A percentile compares a stretch with the other conserved stretches of the same genome.
Evolutionary conservation across 2,329 filamentous ascomycete genomes (phyloP).

Genomic region (Cladophialophora exuberans): DNA sequence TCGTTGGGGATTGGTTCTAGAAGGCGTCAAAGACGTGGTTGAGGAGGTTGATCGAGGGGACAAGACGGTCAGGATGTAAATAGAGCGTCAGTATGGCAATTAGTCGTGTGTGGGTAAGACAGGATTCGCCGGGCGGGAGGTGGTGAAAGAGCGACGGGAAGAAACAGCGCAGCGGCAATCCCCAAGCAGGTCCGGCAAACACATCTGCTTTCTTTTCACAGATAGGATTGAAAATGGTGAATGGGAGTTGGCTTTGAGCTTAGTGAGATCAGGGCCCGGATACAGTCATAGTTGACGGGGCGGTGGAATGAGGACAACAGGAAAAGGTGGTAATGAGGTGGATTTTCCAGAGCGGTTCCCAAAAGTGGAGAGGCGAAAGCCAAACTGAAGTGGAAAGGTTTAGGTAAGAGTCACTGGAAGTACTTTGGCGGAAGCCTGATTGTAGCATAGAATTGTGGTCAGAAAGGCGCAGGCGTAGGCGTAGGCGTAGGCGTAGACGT

Average conservation of each 20-base stretch:
- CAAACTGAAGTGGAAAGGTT: constrained; percentile 16
- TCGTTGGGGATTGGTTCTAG: constrained; percentile 11
- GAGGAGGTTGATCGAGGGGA: constrained; percentile 2
- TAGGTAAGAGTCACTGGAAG: constrained; percentile 28
- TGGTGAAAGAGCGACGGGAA: constrained; percentile 19
- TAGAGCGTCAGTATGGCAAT: constrained; percentile 3
- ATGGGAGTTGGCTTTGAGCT: constrained; percentile 11
- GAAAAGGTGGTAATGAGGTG: constrained; percentile 16
- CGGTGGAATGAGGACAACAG: constrained; percentile 7
- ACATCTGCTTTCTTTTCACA: constrained; percentile 13
- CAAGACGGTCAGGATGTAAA: constrained; percentile 14
- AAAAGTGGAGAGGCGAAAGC: constrained; percentile 20
- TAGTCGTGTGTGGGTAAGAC: constrained; percentile 10
- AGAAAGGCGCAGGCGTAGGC: no score
- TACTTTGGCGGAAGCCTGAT: constrained; percentile 3
- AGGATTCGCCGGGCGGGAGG: not conserved
- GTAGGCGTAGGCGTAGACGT: not conserved
- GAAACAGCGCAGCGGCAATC: constrained; percentile 10
- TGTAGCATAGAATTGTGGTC: no score
- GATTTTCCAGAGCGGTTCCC: constrained; percentile 15
- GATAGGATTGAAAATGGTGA: not conserved
- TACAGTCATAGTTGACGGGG: constrained; percentile 24
- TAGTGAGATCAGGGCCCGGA: constrained; percentile 25
- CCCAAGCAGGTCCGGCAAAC: constrained; percentile 16
- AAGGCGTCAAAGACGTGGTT: constrained; percentile 19